These are phyloP conservation scores for Teratosphaeria pseudoeucalypti DNA, from an alignment of 2,329 filamentous ascomycete genomes.

Conservation along the genomic window DNA sequence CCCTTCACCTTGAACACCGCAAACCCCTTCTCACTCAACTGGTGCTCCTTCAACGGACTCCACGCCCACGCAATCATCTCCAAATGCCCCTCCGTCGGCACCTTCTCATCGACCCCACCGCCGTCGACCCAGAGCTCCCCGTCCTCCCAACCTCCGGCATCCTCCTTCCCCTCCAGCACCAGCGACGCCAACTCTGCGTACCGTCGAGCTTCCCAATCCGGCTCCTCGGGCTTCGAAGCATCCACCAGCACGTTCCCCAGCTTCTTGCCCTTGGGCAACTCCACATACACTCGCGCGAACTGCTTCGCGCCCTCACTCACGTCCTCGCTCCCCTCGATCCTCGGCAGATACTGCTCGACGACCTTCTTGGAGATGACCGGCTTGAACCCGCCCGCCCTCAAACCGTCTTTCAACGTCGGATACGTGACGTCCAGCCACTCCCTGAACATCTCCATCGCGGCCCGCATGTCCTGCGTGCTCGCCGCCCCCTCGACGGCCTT, in stretches of 20 bases:
- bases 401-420: constrained; percentile 11
- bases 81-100: constrained; percentile 12
- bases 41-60: constrained; percentile 18
- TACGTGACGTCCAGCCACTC: constrained; percentile 23
- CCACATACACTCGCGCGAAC: constrained; percentile 18
- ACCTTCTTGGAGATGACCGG: constrained; percentile 19
- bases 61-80: constrained; percentile 21
- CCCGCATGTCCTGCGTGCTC: constrained; percentile 12
- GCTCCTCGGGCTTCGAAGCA: constrained; percentile 16
- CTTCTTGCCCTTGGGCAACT: constrained; percentile 17
- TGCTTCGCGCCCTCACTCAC: constrained; percentile 8
- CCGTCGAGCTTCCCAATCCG: constrained; percentile 21
- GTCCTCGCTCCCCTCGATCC: constrained; percentile 10
- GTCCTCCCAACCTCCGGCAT: constrained; percentile 17
- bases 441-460: constrained; percentile 18
- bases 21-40: background rate
- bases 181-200: constrained; percentile 15
- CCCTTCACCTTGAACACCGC: background rate
- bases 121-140: constrained; percentile 3
- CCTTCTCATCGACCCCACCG: background rate
- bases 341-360: constrained; percentile 9
- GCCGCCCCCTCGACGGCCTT: constrained; percentile 9
- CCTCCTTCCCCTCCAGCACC: constrained; percentile 14
- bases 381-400: constrained; percentile 20
- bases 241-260: constrained; percentile 22